Base-by-base conservation (phyloP, 164 flowering plant genomes). In the Malania oleifera region DNA sequence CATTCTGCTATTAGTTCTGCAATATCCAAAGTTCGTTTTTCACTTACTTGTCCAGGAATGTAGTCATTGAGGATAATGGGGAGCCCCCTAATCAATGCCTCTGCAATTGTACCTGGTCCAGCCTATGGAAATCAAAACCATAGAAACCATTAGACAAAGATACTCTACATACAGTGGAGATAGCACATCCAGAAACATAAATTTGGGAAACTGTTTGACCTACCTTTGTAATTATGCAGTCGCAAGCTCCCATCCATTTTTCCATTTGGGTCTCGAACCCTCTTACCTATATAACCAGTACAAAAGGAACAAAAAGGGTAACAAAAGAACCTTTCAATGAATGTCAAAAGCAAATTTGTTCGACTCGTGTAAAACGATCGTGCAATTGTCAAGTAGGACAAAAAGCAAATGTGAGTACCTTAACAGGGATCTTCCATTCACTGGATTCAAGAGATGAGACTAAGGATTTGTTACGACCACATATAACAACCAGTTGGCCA, bases 201-300 rank as follows among this genome's bases (percentile, higher is more conserved):
- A 46, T 57, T 61, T 18, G 65, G 13, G 27, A 35, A 54, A 13
- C 26, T 52, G 2, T n/a, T 26, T n/a, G 26, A 59, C 77, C 1
- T 78, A 89, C 96, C 70, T 92, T 92, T 45, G 98, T 92, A 19
- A 91, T 91, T 54, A 91, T 85, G 78, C 98, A 91, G 73, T 92
- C 96, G 64, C 98, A 92, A 69, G 96, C 91, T 54, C 96, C 96
- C 96, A 92, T 92, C 96, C 96, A 92, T 70, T 92, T 92, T 85
- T 81, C 84, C 96, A 92, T 92, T 65, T 87, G 96, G 2, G 76
- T 87, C 77, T 89, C 88, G 62, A 92, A 92, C 28, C 96, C 93
- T 73, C 87, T 80, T 31, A 92, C 68, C 98, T 91, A 26, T 41
- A 54, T 62, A 12, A 15, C n/a, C 8, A 43, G 44, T 29, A 48